Evolutionary conservation across 140 eudicot genomes (phyloP).

Genomic region (Ambrosia hybrid): DNA sequence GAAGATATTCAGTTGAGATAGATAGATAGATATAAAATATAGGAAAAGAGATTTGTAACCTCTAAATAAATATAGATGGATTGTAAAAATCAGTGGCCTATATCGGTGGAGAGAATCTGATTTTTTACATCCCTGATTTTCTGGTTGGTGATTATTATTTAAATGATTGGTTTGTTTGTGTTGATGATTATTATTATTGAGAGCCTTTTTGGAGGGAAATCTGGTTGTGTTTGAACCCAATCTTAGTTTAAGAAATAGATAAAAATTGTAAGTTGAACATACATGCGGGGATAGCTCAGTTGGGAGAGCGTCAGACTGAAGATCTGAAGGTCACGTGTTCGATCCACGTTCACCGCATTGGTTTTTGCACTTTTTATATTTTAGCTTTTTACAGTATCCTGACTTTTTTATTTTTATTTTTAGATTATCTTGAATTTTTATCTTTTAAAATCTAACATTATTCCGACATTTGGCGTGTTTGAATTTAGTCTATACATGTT

Average conservation of each 20-base stretch:
- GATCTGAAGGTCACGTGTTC: conserved; percentile 75
- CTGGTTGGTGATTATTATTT: conserved; percentile 20
- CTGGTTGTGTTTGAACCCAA: not conserved
- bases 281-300: conserved; percentile 95
- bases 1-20: conserved; percentile 19
- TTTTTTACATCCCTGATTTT: conserved; percentile 65
- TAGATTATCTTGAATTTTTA: no score
- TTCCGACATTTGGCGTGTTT: no score
- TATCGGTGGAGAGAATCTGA: conserved; percentile 50
- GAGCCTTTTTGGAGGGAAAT: conserved; percentile 25
- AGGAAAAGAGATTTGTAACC: conserved; percentile 5
- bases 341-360: conserved; percentile 59
- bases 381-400: no score
- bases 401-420: no score
- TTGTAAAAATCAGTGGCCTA: not conserved
- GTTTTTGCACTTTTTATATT: not conserved
- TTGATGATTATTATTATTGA: conserved; percentile 18
- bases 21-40: conserved; percentile 4
- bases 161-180: not conserved
- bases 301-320: conserved; percentile 95
- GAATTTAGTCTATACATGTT: no score
- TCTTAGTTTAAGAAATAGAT: no score
- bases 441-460: no score
- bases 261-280: no score
- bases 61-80: conserved; percentile 29